Evolutionary conservation across 1,284 basidiomycete genomes (phyloP).

Genomic region (Ceratobasidium sp.): DNA sequence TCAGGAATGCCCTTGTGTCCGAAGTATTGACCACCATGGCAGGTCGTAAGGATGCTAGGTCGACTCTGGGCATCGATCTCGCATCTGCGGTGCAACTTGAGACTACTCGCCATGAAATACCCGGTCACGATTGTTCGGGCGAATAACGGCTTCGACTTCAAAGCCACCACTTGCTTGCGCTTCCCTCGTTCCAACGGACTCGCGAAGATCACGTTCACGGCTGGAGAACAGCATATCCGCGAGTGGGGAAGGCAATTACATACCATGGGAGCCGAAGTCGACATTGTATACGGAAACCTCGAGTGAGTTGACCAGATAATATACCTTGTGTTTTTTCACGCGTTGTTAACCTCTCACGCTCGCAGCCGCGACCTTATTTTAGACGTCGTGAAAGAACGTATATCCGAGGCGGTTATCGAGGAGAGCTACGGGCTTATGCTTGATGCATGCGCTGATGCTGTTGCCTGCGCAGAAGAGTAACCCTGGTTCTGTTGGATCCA

Average conservation of each 20-base stretch:
- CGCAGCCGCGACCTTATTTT: conserved; percentile 21
- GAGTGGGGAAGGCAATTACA: conserved; percentile 40
- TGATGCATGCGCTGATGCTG: too few species aligned
- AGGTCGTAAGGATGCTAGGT: too few species aligned
- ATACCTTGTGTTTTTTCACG: not conserved
- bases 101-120: conserved; percentile 31
- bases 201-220: conserved; percentile 19
- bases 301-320: not conserved
- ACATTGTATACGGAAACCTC: conserved; percentile 36
- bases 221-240: conserved; percentile 25
- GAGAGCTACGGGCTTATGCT: conserved; percentile 43
- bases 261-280: conserved; percentile 21
- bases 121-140: conserved; percentile 26
- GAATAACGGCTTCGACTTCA: too few species aligned
- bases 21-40: too few species aligned
- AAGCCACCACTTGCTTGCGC: too few species aligned
- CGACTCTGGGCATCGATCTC: too few species aligned
- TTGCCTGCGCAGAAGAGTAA: too few species aligned
- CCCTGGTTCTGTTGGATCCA: too few species aligned
- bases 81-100: too few species aligned
- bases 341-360: too few species aligned
- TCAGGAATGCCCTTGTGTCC: too few species aligned
- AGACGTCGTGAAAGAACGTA: conserved; percentile 30
- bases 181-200: conserved; percentile 29
- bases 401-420: conserved; percentile 38